A percentile compares a stretch with the other conserved stretches of the same genome.
Conservation (phyloP, 352 stramenopile genomes). For the Globisporangium solare region DNA sequence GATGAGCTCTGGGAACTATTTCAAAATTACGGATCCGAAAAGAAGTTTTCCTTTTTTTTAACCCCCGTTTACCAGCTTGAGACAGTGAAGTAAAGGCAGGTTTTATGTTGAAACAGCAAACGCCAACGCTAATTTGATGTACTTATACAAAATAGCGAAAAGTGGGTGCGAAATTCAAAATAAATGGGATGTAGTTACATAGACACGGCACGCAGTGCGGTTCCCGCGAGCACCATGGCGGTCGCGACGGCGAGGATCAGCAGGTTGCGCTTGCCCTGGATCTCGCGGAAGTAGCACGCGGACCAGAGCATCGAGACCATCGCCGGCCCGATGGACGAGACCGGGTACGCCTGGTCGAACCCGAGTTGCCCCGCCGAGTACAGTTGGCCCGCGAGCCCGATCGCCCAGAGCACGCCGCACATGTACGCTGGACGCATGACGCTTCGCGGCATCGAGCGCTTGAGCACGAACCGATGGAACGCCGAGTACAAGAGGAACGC, state of each 20-base stretch:
- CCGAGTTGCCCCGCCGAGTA: conserved; percentile 68
- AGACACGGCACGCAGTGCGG: conserved; percentile 57
- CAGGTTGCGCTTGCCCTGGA: conserved; percentile 63
- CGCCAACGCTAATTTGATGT: too few relatives aligned
- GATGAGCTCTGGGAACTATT: too few relatives aligned
- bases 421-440: conserved; percentile 79
- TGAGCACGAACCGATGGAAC: conserved; percentile 71
- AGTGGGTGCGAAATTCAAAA: too few relatives aligned
- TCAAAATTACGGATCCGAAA: too few relatives aligned
- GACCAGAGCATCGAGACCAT: conserved; percentile 87
- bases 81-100: too few relatives aligned
- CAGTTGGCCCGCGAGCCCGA: conserved; percentile 63
- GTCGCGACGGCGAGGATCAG: conserved; percentile 54
- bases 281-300: conserved; percentile 77
- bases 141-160: too few relatives aligned
- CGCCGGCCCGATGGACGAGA: conserved; percentile 72
- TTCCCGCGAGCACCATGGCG: conserved; percentile 61
- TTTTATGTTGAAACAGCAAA: too few relatives aligned
- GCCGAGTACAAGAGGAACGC: conserved; percentile 75
- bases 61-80: too few relatives aligned
- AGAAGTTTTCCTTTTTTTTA: too few relatives aligned
- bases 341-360: conserved; percentile 80
- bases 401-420: conserved; percentile 71
- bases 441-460: conserved; percentile 71
- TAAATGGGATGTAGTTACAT: conserved; percentile 2